Evolutionary conservation across 164 flowering plant genomes (phyloP), one percentile per base, ranked within the genome.

Genomic region (Houttuynia cordata): DNA sequence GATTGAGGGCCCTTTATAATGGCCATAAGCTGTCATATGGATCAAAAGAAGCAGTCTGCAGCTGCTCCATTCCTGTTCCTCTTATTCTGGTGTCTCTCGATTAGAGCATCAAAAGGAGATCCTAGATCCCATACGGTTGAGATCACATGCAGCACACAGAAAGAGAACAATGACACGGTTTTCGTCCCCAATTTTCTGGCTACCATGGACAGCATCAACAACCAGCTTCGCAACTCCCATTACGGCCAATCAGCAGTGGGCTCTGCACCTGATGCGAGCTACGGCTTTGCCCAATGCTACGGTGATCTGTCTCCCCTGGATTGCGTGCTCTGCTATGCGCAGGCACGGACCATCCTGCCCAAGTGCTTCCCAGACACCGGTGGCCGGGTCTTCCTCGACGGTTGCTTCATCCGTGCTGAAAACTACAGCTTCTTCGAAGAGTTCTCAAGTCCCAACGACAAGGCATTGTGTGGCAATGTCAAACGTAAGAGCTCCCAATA

Each of bases 261-360:
- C 39, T 60, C 79, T 3, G 87, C 83, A 15, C 81, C 78, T 5
- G 88, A 89, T 24, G 58, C 67, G 3, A 80, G 74, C 77, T 84
- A 74, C 53, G 93, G 83, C 17, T 76, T 85, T 2, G 88, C 88
- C 4, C 98, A 92, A 60, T 92, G 98, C 68, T 92, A 89, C 25
- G 90, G 96, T 0, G 98, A 89, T 56, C 88, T 92, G 50, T 78
- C 89, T 3, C 57, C 75, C 20, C 77, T 73, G 0, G 96, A 92
- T 67, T 67, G 70, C 39, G 39, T 51, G 1, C 55, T 67, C 8
- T 67, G 70, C 65, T 67, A 67, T 20, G 65, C 65, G 8, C 41
- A 67, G 53, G 65, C 70, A 1, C 61, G 70, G 3, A 61, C 61
- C 17, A 13, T 67, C 0, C 60, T 67, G 7, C 65, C 70, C 22